Evolutionary conservation across 179 eudicot genomes (phyloP).

Genomic region (Spinacia oleracea): DNA sequence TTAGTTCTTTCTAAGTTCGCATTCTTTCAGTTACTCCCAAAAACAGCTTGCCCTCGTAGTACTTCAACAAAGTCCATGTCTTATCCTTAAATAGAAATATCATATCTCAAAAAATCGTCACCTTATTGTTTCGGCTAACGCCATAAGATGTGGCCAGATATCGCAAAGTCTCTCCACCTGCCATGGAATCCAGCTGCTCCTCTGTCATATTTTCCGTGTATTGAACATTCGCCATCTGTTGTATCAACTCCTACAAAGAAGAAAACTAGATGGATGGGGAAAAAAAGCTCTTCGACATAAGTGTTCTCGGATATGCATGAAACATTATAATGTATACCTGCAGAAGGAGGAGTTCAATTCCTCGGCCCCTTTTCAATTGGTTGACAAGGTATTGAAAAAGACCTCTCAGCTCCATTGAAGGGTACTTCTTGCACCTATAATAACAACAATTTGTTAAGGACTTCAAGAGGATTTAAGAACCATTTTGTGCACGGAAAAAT

Average conservation of each 20-base stretch:
- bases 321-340: constrained; percentile 56
- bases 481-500: background rate
- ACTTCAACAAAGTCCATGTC: background rate
- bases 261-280: constrained; percentile 19
- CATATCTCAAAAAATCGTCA: constrained; percentile 10
- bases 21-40: background rate
- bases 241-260: constrained; percentile 78
- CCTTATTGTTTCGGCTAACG: constrained; percentile 89
- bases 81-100: background rate
- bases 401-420: constrained; percentile 98
- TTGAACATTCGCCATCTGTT: constrained; percentile 99
- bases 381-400: constrained; percentile 97
- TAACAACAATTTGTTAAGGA: constrained; percentile 15
- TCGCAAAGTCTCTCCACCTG: constrained; percentile 94
- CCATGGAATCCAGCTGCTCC: constrained; percentile 97
- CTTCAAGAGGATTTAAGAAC: background rate
- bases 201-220: constrained; percentile 99
- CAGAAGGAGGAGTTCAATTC: constrained; percentile 88
- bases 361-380: constrained; percentile 91
- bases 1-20: too few species aligned
- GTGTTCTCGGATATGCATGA: background rate
- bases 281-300: background rate
- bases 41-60: background rate
- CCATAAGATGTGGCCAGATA: constrained; percentile 97
- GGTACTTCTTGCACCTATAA: constrained; percentile 95